Percentiles rank a stretch among this genome's conserved stretches.
These are phyloP conservation scores for Boletus sp. DNA, from an alignment of 768 basidiomycete genomes.

Conservation along the genomic window DNA sequence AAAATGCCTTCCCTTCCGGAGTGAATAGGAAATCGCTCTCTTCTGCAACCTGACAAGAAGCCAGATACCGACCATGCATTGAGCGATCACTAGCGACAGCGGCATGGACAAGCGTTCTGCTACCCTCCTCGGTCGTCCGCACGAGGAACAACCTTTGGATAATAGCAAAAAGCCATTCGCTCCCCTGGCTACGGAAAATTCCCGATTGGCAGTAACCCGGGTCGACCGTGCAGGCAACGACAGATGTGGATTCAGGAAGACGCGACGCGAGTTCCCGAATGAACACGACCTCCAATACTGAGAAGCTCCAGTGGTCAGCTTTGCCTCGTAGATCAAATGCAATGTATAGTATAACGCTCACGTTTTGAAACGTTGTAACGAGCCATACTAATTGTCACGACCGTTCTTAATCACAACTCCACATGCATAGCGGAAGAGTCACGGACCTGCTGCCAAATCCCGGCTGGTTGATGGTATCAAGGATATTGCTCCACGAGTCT, in stretches of 20 bases:
- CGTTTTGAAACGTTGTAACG: conserved; percentile 29
- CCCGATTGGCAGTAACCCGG: conserved; percentile 37
- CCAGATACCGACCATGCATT: conserved; percentile 33
- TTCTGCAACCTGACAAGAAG: conserved; percentile 22
- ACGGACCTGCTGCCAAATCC: conserved; percentile 24
- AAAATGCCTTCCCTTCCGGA: conserved; percentile 27
- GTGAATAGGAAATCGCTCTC: conserved; percentile 32
- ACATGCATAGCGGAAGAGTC: background rate
- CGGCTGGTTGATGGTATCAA: conserved; percentile 24
- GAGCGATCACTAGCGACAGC: conserved; percentile 27
- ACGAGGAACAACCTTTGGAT: conserved; percentile 17
- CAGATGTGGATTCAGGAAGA: conserved; percentile 19
- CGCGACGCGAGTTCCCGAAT: conserved; percentile 32
- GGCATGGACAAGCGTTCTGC: conserved; percentile 26
- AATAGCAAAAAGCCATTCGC: background rate
- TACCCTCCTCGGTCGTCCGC: conserved; percentile 34
- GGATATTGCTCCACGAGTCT: conserved; percentile 15
- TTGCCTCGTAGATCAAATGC: background rate
- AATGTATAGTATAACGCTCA: conserved; percentile 7
- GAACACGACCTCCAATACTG: conserved; percentile 36
- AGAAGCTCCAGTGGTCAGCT: background rate
- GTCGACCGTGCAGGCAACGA: conserved; percentile 28
- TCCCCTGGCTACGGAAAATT: conserved; percentile 18
- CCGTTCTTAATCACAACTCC: background rate
- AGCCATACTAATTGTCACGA: background rate